phyloP scores from a whole-genome alignment of 164 flowering plant genomes.

The Berberis thunbergii region DNA sequence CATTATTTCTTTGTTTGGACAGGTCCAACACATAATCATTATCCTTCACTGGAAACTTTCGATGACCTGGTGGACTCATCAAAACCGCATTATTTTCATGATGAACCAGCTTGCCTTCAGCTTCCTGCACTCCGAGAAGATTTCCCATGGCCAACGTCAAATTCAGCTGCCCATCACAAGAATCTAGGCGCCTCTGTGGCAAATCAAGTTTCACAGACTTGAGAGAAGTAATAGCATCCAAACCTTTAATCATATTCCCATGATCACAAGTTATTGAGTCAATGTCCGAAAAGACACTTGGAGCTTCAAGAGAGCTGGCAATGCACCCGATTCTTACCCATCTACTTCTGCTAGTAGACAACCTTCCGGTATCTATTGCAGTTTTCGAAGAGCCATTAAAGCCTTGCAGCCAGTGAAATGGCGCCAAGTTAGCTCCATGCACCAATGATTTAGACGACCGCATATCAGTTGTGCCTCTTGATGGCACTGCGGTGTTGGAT shows the following conservation, averaged over 20 bases:
- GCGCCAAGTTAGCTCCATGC: constrained; percentile 46
- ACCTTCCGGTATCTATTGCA: constrained; percentile 45
- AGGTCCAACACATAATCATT: background rate
- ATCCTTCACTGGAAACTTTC: too few relatives aligned
- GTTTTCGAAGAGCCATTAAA: constrained; percentile 47
- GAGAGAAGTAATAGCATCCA: constrained; percentile 3
- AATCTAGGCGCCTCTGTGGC: constrained; percentile 2
- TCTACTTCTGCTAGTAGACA: constrained; percentile 38
- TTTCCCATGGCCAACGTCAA: constrained; percentile 1
- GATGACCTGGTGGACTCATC: background rate
- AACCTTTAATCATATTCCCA: constrained; percentile 7
- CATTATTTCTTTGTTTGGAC: background rate
- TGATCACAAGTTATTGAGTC: constrained; percentile 45
- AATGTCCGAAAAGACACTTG: constrained; percentile 32
- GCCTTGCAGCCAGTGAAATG: constrained; percentile 79
- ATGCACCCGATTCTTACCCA: constrained; percentile 53
- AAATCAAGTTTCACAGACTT: constrained; percentile 1
- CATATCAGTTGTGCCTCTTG: constrained; percentile 32
- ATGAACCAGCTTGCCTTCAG: constrained; percentile 13
- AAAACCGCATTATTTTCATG: constrained; percentile 19
- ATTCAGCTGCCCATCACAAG: constrained; percentile 1
- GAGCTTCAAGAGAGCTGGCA: constrained; percentile 24
- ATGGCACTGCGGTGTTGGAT: constrained; percentile 27
- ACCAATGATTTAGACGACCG: constrained; percentile 33
- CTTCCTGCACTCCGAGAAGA: constrained; percentile 14